A percentile compares a stretch with the other conserved stretches of the same genome.
Conservation (phyloP, 2,329 filamentous ascomycete genomes). For the Neopestalotiopsis sp. region DNA sequence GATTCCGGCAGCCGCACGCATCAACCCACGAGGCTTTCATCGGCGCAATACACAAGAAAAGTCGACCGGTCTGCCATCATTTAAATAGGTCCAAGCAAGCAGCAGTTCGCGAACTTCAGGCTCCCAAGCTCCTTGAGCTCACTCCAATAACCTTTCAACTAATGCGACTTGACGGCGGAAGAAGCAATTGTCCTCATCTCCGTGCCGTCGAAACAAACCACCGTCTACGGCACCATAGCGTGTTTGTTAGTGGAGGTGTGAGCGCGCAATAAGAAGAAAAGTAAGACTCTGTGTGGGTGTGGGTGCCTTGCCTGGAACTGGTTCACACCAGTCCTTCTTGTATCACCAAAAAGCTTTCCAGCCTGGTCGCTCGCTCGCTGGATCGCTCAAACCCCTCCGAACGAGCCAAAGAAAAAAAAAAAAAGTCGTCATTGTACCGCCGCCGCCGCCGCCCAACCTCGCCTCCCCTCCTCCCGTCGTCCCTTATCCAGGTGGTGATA, state of each 20-base stretch:
- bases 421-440: slow-evolving; percentile 19
- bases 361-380: not conserved
- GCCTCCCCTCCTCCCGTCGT: slow-evolving; percentile 10
- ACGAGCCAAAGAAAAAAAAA: not conserved
- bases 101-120: not conserved
- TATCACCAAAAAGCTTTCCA: slow-evolving; percentile 10
- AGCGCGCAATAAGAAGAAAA: slow-evolving; percentile 1
- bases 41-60: not conserved
- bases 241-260: slow-evolving; percentile 12
- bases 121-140: too few species aligned
- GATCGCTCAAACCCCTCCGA: not conserved
- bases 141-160: not conserved
- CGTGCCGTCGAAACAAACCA: slow-evolving; percentile 4
- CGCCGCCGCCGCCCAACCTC: slow-evolving; percentile 10
- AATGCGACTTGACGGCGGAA: slow-evolving; percentile 11
- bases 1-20: not conserved
- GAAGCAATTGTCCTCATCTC: slow-evolving; percentile 9
- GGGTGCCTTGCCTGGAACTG: slow-evolving; percentile 5
- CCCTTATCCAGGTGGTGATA: slow-evolving; percentile 19
- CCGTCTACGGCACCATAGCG: not conserved
- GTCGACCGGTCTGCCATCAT: not conserved
- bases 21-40: not conserved
- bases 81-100: not conserved
- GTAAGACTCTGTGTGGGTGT: slow-evolving; percentile 13
- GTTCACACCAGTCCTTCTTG: slow-evolving; percentile 6